A percentile compares a stretch with the other conserved stretches of the same genome.
These are phyloP conservation scores for Globisporangium middletonii DNA, from an alignment of 352 stramenopile genomes.

Conservation along the genomic window DNA sequence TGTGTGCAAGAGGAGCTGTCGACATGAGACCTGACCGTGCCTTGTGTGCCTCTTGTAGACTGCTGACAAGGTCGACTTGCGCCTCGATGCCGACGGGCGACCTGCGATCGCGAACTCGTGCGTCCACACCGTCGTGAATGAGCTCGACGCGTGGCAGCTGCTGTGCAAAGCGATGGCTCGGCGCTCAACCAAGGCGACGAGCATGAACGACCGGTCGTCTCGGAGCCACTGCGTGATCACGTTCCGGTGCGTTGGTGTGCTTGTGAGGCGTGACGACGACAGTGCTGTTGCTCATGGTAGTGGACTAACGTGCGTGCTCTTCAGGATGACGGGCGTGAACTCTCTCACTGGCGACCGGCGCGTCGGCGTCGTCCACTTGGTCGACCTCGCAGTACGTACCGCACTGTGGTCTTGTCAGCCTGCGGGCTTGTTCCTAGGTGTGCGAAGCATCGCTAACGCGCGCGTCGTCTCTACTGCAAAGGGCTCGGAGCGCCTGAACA, in stretches of 20 bases:
- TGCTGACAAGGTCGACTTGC: constrained; percentile 64
- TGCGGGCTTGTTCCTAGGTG: too few species aligned
- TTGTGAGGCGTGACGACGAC: neutral
- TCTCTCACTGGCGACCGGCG: constrained; percentile 44
- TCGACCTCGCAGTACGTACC: constrained; percentile 65
- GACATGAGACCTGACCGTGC: neutral
- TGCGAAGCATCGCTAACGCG: too few species aligned
- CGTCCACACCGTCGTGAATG: constrained; percentile 41
- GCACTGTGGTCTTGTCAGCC: neutral
- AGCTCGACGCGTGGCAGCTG: constrained; percentile 61
- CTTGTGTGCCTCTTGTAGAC: constrained; percentile 21
- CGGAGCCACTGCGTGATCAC: constrained; percentile 83
- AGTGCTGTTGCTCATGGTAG: neutral
- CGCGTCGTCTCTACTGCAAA: constrained; percentile 11
- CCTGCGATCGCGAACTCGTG: constrained; percentile 59
- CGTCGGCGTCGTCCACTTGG: constrained; percentile 67
- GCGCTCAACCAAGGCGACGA: constrained; percentile 77
- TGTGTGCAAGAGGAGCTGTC: too few species aligned
- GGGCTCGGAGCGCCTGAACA: constrained; percentile 79
- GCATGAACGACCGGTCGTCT: constrained; percentile 83
- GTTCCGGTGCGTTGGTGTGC: constrained; percentile 39
- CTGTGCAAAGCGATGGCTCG: constrained; percentile 51
- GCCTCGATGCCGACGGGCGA: constrained; percentile 62
- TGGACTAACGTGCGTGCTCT: neutral
- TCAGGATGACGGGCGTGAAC: constrained; percentile 60